phyloP scores from a whole-genome alignment of 352 stramenopile genomes.

The Pythium guiyangense region DNA sequence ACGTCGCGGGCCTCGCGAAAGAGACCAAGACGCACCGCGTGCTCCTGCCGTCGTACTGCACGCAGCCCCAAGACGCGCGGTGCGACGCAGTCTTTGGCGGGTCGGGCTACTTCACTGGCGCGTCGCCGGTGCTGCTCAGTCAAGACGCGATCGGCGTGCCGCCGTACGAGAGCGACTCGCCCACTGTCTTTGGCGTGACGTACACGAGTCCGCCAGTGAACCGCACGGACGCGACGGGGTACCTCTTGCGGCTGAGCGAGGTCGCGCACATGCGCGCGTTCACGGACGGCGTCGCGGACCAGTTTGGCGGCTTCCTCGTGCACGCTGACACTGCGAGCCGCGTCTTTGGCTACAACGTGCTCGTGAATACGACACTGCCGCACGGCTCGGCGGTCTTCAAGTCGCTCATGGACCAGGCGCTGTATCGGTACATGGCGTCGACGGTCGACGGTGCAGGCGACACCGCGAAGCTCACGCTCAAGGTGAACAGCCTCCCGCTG shows the following conservation, averaged over 20 bases:
- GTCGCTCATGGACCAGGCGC: too few relatives aligned
- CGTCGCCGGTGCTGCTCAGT: too few relatives aligned
- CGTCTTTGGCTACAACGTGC: too few relatives aligned
- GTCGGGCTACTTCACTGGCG: constrained; percentile 24
- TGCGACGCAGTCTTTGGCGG: constrained; percentile 9
- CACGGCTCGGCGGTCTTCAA: too few relatives aligned
- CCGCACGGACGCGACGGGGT: constrained; percentile 22
- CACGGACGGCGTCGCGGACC: constrained; percentile 11
- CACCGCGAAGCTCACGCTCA: too few relatives aligned
- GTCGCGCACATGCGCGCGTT: constrained; percentile 31
- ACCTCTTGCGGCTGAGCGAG: constrained; percentile 30
- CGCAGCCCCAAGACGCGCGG: constrained; percentile 20
- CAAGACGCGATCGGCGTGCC: constrained; percentile 21
- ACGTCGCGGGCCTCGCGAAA: constrained; percentile 10
- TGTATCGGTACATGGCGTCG: too few relatives aligned
- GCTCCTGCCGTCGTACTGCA: too few relatives aligned
- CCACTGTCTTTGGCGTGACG: constrained; percentile 28
- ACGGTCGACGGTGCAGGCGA: too few relatives aligned
- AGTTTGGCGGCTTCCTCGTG: constrained; percentile 36
- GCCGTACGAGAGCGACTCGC: constrained; percentile 19
- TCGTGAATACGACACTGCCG: too few relatives aligned
- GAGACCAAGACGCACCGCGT: too few relatives aligned
- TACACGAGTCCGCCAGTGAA: constrained; percentile 26
- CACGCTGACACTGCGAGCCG: too few relatives aligned
- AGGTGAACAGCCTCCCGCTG: constrained; percentile 38